Evolutionary conservation across 768 basidiomycete species (phyloP), one percentile per base, ranked within the genome.

Genomic region (Russula lepida): DNA sequence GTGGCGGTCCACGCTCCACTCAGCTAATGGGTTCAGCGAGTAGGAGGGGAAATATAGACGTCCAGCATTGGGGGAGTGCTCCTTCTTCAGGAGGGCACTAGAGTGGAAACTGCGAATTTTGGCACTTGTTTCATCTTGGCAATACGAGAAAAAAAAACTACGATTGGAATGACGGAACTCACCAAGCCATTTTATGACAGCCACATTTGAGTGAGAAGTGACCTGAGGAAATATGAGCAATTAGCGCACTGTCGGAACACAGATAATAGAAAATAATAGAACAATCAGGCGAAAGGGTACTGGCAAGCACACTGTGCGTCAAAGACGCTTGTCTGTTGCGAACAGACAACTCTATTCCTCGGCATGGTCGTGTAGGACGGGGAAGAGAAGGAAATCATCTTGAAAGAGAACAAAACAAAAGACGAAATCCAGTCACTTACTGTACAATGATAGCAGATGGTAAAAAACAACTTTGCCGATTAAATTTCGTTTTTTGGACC

Each of bases 91-190:
- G 79, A 85, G 84, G 84, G 76, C 79, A 68, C 83, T 88, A 78
- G 78, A 81, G 87, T 81, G 84, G 84, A 89, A 87, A 88, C 87
- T 89, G 86, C 87, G 87, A 89, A 89, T 89, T 82, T 78, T 80
- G 73, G 81, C 79, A 75, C 75, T 64, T 65, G 72, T 71, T 66
- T 65, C 64, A 28, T 54, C 52, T 46, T 48, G 62, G 32, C 28
- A 41, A 56, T 32, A 54, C 59, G 47, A 54, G 54, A 55, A 21
- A 37, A 11, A 25, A 54, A 1, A 44, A 46, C n/a, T 21, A 21
- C 11, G 6, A 39, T 19, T 12, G 2, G 43, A 52, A 35, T 17
- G 35, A 56, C 2, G 15, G 25, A 56, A 57, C 56, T 56, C 44
- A 62, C 56, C 30, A 17, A 41, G 15, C 5, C 6, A 32, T 58